Evolutionary conservation across 169 alveolate genomes (phyloP).

Genomic region (Sarcocystis neurona): DNA sequence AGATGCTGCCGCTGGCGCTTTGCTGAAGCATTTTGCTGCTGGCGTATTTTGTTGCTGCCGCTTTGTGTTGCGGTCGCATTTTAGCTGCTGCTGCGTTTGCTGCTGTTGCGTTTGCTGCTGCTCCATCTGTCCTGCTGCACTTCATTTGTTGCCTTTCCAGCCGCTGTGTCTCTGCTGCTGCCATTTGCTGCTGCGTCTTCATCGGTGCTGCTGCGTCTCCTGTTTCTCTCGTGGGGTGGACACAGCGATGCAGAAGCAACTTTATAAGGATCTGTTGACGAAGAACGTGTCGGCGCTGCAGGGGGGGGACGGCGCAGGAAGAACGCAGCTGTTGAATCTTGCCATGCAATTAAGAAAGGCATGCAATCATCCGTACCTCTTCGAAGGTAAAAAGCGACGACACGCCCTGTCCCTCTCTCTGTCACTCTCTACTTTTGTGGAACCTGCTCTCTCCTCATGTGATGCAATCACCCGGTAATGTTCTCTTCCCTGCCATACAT

Average conservation of each 20-base stretch:
- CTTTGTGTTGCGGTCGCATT: no score
- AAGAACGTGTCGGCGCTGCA: constrained; percentile 71
- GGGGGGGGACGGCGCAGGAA: constrained; percentile 38
- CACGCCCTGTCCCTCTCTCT: no score
- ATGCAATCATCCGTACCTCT: constrained; percentile 92
- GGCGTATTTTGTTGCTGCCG: no score
- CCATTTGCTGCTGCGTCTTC: no score
- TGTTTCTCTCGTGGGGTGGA: constrained; percentile 92
- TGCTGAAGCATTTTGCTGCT: no score
- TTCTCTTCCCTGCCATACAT: background rate
- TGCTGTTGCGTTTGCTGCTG: no score
- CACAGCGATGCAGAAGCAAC: constrained; percentile 91
- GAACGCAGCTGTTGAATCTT: constrained; percentile 73
- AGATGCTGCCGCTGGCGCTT: no score
- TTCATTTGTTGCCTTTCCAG: background rate
- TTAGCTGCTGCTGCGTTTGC: no score
- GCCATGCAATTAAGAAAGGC: constrained; percentile 92
- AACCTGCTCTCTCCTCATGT: background rate
- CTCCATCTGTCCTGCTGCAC: no score
- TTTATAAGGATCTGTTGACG: constrained; percentile 90
- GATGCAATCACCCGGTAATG: background rate
- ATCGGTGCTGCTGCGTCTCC: constrained; percentile 70
- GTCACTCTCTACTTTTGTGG: background rate
- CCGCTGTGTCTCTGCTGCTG: background rate
- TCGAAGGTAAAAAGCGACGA: constrained; percentile 82